phyloP scores from a whole-genome alignment of 306 rosid species.

The Prinsepia uniflora region DNA sequence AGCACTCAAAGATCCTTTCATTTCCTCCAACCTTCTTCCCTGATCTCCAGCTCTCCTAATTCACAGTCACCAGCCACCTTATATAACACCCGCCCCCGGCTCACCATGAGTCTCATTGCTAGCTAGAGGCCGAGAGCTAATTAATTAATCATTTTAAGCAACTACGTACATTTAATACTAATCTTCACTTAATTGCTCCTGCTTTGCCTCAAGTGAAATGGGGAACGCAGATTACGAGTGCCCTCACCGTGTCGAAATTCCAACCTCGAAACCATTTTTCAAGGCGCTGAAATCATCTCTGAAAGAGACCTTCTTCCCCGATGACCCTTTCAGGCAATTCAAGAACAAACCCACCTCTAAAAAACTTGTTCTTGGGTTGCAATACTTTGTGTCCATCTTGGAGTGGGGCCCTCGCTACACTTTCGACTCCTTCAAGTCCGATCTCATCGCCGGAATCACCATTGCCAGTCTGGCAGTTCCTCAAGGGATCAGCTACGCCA shows the following conservation, averaged over 20 bases:
- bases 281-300: conserved; percentile 42
- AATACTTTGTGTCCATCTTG: conserved; percentile 60
- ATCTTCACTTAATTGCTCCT: not conserved
- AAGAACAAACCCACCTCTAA: conserved; percentile 41
- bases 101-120: conserved; percentile 4
- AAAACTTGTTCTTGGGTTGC: conserved; percentile 45
- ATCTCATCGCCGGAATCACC: conserved; percentile 81
- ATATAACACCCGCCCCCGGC: not conserved
- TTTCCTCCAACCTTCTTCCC: not conserved
- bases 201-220: conserved; percentile 25
- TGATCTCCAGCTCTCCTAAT: not conserved
- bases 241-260: conserved; percentile 48
- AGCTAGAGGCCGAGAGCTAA: conserved; percentile 4
- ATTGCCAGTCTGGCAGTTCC: conserved; percentile 96
- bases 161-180: not conserved
- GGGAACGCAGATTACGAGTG: conserved; percentile 46
- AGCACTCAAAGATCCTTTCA: conserved; percentile 16
- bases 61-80: not conserved
- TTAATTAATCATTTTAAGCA: not conserved
- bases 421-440: conserved; percentile 56
- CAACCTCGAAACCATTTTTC: conserved; percentile 56
- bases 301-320: conserved; percentile 86
- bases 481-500: conserved; percentile 94
- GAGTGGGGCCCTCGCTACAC: conserved; percentile 85
- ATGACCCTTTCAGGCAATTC: conserved; percentile 70